Percentiles rank a stretch among this genome's conserved stretches.
phyloP scores from a whole-genome alignment of 1,284 basidiomycete species.

The Tilletia setariae region DNA sequence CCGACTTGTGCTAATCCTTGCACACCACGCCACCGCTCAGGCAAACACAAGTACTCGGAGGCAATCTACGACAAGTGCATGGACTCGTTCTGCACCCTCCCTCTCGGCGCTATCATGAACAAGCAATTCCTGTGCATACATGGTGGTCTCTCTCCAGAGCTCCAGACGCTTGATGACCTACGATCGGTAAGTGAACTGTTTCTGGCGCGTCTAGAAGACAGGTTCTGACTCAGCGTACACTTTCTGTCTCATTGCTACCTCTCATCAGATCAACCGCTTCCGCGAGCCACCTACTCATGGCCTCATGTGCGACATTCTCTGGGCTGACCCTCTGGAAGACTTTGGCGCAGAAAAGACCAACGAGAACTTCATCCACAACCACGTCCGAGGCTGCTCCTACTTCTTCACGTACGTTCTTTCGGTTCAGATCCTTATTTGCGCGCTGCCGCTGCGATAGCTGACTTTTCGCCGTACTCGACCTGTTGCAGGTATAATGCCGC shows the following conservation, averaged over 20 bases:
- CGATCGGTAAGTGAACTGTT: slow-evolving; percentile 54
- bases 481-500: slow-evolving; percentile 77
- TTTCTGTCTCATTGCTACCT: too few species aligned
- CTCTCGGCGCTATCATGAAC: slow-evolving; percentile 91
- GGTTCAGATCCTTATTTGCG: neutral
- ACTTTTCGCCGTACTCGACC: neutral
- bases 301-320: slow-evolving; percentile 90
- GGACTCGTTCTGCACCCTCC: slow-evolving; percentile 85
- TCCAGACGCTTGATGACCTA: slow-evolving; percentile 86
- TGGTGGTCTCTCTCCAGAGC: slow-evolving; percentile 83
- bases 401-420: slow-evolving; percentile 70
- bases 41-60: slow-evolving; percentile 55
- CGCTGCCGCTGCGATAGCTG: neutral
- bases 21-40: slow-evolving; percentile 6
- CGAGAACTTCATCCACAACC: slow-evolving; percentile 84
- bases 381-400: slow-evolving; percentile 90
- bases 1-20: neutral
- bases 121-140: slow-evolving; percentile 96
- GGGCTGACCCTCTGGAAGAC: slow-evolving; percentile 91
- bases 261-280: slow-evolving; percentile 78
- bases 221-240: too few species aligned
- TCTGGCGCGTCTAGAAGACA: too few species aligned
- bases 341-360: slow-evolving; percentile 84
- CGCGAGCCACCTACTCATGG: slow-evolving; percentile 90
- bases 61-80: slow-evolving; percentile 54